Evolutionary conservation across 2,329 filamentous ascomycete species (phyloP).

Genomic region (Exophiala sp.): DNA sequence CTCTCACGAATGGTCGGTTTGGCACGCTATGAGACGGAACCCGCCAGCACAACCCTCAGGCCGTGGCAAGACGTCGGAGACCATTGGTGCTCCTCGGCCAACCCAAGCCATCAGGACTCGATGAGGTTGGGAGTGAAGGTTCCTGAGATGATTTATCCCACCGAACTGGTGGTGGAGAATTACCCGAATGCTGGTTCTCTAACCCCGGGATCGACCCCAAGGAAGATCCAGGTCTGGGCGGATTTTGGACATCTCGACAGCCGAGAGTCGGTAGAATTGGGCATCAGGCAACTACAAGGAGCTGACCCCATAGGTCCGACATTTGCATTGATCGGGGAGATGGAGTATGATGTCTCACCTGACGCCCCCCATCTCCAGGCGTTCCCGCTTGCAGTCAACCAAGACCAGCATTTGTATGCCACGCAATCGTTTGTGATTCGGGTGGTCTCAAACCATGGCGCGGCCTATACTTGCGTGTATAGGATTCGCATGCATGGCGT

Average conservation of each 20-base stretch:
- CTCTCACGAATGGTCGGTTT: constrained; percentile 20
- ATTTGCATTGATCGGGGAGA: constrained; percentile 22
- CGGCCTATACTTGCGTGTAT: constrained; percentile 42
- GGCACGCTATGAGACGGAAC: constrained; percentile 23
- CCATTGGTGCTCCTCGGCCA: constrained; percentile 70
- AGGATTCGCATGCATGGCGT: constrained; percentile 41
- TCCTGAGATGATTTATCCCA: constrained; percentile 53
- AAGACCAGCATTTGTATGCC: constrained; percentile 13
- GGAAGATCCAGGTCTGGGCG: constrained; percentile 64
- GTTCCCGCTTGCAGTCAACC: constrained; percentile 36
- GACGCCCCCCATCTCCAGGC: constrained; percentile 35
- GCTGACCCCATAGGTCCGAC: constrained; percentile 12
- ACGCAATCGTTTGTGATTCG: constrained; percentile 39
- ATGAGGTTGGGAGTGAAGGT: constrained; percentile 40
- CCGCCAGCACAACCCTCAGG: constrained; percentile 54
- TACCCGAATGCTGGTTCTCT: constrained; percentile 57
- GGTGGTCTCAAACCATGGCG: constrained; percentile 42
- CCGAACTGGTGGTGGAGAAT: constrained; percentile 67
- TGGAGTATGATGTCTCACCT: constrained; percentile 22
- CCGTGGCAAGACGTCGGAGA: constrained; percentile 75
- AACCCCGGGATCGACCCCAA: constrained; percentile 57
- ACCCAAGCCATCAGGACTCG: constrained; percentile 35
- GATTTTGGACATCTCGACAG: constrained; percentile 45
- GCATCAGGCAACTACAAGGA: constrained; percentile 21
- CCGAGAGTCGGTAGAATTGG: constrained; percentile 19